These are phyloP conservation scores for Ceriops zippeliana DNA, from an alignment of 345 rosid species.

Conservation along the genomic window DNA sequence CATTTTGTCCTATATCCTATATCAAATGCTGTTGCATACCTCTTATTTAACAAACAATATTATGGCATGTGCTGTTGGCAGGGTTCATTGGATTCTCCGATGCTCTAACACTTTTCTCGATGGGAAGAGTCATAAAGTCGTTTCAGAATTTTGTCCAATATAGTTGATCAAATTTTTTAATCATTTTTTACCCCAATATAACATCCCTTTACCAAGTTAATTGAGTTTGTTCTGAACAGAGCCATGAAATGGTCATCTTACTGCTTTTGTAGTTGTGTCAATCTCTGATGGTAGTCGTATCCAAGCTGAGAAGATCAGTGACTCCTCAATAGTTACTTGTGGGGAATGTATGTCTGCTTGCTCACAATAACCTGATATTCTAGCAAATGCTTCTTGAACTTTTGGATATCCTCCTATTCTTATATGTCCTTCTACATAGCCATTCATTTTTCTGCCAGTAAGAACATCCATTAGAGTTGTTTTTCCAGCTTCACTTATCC, in stretches of 20 bases:
- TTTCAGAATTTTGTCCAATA: too few relatives aligned
- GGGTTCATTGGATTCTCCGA: too few relatives aligned
- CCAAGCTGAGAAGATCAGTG: conserved; percentile 40
- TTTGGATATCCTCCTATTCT: conserved; percentile 44
- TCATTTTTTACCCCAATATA: neutral
- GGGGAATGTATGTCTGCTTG: conserved; percentile 47
- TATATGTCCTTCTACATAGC: conserved; percentile 38
- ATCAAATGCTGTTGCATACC: too few relatives aligned
- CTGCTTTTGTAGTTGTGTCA: conserved; percentile 30
- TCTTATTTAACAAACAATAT: too few relatives aligned
- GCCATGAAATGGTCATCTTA: conserved; percentile 19
- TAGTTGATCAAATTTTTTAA: neutral
- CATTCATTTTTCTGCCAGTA: conserved; percentile 48
- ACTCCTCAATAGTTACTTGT: conserved; percentile 40
- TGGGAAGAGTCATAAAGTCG: too few relatives aligned
- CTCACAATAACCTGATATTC: conserved; percentile 47
- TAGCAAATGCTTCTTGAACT: conserved; percentile 40
- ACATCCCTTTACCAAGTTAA: neutral
- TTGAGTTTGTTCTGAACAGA: neutral
- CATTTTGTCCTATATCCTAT: too few relatives aligned
- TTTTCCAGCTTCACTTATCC: conserved; percentile 48
- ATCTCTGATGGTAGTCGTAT: conserved; percentile 33
- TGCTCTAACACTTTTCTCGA: too few relatives aligned
- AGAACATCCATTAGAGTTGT: conserved; percentile 53
- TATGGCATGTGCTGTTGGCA: too few relatives aligned